Conservation (phyloP, 192 early-diverging fungal genomes). For the Mortierella antarctica region DNA sequence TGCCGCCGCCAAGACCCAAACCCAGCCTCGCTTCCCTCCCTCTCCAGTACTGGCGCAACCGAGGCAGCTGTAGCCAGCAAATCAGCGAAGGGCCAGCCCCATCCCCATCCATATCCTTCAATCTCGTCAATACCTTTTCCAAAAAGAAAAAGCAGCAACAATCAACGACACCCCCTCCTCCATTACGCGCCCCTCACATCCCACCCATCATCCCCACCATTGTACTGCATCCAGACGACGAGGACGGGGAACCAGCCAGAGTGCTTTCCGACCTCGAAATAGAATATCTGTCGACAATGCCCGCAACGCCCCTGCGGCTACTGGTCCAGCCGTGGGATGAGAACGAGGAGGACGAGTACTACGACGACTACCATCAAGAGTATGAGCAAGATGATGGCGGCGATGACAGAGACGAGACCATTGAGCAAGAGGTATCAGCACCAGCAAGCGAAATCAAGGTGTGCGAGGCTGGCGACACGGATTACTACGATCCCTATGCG, state of each 20-base stretch:
- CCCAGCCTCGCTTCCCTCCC: constrained; percentile 11
- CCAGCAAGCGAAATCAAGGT: neutral
- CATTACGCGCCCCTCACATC: neutral
- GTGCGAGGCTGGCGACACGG: neutral
- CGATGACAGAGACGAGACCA: constrained; percentile 21
- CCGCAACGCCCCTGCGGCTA: constrained; percentile 20
- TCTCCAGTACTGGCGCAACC: constrained; percentile 26
- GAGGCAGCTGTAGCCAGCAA: neutral
- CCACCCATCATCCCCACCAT: constrained; percentile 21
- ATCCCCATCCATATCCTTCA: constrained; percentile 8
- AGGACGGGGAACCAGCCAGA: constrained; percentile 29
- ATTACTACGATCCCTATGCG: constrained; percentile 32
- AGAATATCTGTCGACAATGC: constrained; percentile 42
- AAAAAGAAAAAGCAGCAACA: constrained; percentile 17
- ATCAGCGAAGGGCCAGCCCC: neutral
- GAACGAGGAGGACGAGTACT: constrained; percentile 23
- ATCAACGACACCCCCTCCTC: neutral
- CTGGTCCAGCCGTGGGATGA: constrained; percentile 33
- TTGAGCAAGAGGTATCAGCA: neutral
- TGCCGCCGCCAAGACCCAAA: constrained; percentile 1
- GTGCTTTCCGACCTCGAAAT: constrained; percentile 33
- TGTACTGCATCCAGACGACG: constrained; percentile 48
- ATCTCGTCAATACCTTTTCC: constrained; percentile 13
- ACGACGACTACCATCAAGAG: neutral
- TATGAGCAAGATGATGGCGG: neutral